These are phyloP conservation scores for Acacia confusa DNA, from an alignment of 306 rosid species.

Conservation along the genomic window DNA sequence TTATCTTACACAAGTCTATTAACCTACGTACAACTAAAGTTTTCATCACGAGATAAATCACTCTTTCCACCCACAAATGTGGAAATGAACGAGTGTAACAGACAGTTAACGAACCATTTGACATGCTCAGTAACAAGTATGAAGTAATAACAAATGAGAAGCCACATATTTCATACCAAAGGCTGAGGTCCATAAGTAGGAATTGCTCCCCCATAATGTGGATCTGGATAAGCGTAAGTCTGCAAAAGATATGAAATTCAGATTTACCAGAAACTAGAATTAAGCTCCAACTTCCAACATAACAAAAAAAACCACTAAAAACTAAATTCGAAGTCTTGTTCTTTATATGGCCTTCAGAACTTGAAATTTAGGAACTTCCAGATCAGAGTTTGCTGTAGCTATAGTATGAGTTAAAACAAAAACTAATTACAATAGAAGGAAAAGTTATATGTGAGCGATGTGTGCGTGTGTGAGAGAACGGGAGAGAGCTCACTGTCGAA, in stretches of 20 bases:
- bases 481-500: constrained; percentile 25
- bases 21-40: not conserved
- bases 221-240: constrained; percentile 32
- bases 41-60: not conserved
- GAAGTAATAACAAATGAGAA: not conserved
- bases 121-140: not conserved
- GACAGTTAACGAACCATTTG: not conserved
- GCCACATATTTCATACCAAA: constrained; percentile 28
- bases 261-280: not conserved
- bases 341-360: not conserved
- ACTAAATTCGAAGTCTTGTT: not conserved
- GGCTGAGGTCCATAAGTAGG: constrained; percentile 28
- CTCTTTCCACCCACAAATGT: not conserved
- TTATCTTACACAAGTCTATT: not conserved
- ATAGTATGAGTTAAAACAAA: not conserved
- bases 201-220: constrained; percentile 30
- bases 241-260: constrained; percentile 12
- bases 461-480: not conserved
- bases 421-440: not conserved
- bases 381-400: not conserved
- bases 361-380: not conserved
- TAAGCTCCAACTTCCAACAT: not conserved
- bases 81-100: not conserved
- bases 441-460: not conserved
- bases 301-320: no score